phyloP scores from a whole-genome alignment of 352 stramenopile species.

The Halophytophthora batemanensis region DNA sequence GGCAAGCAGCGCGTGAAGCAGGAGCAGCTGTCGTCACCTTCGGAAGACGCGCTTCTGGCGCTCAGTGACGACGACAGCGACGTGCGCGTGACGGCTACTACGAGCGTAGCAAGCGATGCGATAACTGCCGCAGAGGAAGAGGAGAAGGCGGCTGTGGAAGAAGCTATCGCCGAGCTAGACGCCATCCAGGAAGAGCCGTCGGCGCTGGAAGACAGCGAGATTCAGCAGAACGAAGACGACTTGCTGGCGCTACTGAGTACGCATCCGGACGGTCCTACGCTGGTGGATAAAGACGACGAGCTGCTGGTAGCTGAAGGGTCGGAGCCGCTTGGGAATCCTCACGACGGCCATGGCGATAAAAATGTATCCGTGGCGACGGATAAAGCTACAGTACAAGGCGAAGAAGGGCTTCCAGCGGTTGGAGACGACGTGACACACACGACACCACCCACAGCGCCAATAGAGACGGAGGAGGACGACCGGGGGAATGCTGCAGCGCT shows the following conservation, averaged over 20 bases:
- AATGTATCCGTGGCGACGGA: background rate
- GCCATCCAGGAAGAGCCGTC: conserved; percentile 7
- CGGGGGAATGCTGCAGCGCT: background rate
- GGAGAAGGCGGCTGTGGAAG: conserved; percentile 3
- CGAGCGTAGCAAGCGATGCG: background rate
- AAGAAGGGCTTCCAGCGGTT: background rate
- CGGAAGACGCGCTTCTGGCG: background rate
- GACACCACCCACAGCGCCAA: background rate
- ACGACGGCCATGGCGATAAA: conserved; percentile 5
- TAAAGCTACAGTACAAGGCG: background rate
- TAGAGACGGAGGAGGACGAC: background rate
- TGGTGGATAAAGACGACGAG: too few species aligned
- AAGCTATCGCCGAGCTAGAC: conserved; percentile 15
- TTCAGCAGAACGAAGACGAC: conserved; percentile 58
- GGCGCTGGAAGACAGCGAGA: conserved; percentile 42
- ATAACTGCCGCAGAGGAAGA: conserved; percentile 4
- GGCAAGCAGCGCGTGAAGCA: conserved; percentile 4
- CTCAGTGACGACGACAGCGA: conserved; percentile 4
- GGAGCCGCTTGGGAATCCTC: conserved; percentile 18
- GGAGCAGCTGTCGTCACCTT: background rate
- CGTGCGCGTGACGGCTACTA: too few species aligned
- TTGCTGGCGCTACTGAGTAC: conserved; percentile 42
- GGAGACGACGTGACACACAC: background rate
- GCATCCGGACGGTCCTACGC: background rate
- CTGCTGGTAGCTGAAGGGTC: conserved; percentile 22